Conservation (phyloP, 2,329 filamentous ascomycete genomes). For the Botrytis fabae region DNA sequence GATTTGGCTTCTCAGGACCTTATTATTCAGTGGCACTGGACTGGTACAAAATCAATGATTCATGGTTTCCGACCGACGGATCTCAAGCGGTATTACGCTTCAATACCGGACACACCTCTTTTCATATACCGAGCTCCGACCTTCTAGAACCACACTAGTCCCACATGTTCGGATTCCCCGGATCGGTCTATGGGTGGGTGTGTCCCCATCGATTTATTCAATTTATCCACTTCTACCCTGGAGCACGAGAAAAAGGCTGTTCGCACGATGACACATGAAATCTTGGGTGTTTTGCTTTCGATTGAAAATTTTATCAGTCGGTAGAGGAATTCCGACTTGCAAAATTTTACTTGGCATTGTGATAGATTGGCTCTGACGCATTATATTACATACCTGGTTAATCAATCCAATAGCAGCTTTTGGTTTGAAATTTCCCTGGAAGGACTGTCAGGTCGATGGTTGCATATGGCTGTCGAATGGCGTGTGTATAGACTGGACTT, state of each 20-base stretch:
- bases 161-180: conserved; percentile 2
- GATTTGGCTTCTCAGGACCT: neutral
- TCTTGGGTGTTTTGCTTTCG: conserved; percentile 1
- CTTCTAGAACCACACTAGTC: conserved; percentile 16
- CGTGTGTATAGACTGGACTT: neutral
- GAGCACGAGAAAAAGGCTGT: conserved; percentile 12
- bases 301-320: conserved; percentile 10
- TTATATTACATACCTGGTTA: neutral
- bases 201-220: conserved; percentile 1
- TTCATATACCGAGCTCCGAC: conserved; percentile 9
- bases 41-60: neutral
- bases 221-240: conserved; percentile 16
- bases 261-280: conserved; percentile 20
- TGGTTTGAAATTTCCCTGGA: neutral
- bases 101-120: conserved; percentile 10
- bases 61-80: conserved; percentile 7
- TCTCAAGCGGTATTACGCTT: conserved; percentile 7
- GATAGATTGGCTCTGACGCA: neutral
- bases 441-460: neutral
- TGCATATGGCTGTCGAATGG: neutral
- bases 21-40: neutral
- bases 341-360: neutral
- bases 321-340: conserved; percentile 16
- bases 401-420: neutral
- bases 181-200: neutral